These are phyloP conservation scores for Cystobasidium slooffiae DNA, from an alignment of 1,284 basidiomycete genomes.

Conservation along the genomic window DNA sequence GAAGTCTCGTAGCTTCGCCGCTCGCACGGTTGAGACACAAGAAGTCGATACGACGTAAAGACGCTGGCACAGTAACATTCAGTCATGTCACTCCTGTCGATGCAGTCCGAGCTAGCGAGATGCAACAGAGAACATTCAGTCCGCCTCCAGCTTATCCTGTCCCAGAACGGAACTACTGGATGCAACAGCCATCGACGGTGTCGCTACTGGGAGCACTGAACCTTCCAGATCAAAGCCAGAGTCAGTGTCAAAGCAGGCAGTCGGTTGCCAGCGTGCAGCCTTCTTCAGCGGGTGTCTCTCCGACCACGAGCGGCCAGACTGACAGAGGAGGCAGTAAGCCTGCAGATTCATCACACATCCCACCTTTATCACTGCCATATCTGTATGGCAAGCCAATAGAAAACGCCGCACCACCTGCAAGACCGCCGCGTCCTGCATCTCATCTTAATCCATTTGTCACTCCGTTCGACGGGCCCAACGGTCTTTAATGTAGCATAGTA, in stretches of 20 bases:
- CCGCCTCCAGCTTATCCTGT: slow-evolving; percentile 24
- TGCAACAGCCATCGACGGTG: slow-evolving; percentile 2
- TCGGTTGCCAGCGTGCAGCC: slow-evolving; percentile 12
- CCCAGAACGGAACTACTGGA: background rate
- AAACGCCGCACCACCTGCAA: no score
- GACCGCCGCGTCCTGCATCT: no score
- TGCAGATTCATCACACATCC: no score
- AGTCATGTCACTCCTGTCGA: background rate
- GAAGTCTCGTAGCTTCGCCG: background rate
- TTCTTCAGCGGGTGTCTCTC: slow-evolving; percentile 12
- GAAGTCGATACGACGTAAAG: background rate
- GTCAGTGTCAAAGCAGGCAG: background rate
- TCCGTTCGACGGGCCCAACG: no score
- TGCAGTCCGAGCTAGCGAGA: background rate
- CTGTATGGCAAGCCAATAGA: no score
- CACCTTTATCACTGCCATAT: no score
- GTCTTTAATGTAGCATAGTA: no score
- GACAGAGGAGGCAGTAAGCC: no score
- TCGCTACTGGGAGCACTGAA: slow-evolving; percentile 6
- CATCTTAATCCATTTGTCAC: no score
- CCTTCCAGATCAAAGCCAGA: background rate
- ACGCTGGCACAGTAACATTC: background rate
- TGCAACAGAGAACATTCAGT: slow-evolving; percentile 4
- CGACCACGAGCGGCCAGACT: background rate
- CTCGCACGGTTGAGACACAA: background rate